Conservation (phyloP, 1,284 basidiomycete species). For the Rhodotorula sp. region DNA sequence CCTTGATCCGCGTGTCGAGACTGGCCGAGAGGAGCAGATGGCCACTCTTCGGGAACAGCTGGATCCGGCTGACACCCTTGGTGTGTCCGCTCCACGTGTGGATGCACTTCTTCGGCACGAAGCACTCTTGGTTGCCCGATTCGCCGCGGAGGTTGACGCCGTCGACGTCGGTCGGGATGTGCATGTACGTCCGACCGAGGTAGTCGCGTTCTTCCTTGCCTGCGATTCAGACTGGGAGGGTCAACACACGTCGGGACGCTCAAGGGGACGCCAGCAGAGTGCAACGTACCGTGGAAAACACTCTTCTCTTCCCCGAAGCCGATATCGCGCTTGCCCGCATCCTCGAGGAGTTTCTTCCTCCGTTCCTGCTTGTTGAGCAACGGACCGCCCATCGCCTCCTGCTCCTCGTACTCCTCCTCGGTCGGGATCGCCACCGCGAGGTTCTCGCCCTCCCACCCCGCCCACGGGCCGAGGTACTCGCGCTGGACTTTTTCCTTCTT, state of each 20-base stretch:
- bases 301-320: slow-evolving; percentile 81
- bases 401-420: slow-evolving; percentile 62
- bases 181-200: slow-evolving; percentile 97
- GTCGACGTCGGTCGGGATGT: slow-evolving; percentile 63
- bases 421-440: slow-evolving; percentile 47
- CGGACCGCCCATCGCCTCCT: slow-evolving; percentile 62
- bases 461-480: slow-evolving; percentile 95
- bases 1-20: slow-evolving; percentile 99
- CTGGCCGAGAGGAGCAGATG: slow-evolving; percentile 90
- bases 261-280: background rate
- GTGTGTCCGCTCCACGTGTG: slow-evolving; percentile 99
- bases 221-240: slow-evolving; percentile 20
- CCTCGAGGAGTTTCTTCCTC: slow-evolving; percentile 54
- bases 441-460: slow-evolving; percentile 77
- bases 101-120: slow-evolving; percentile 89
- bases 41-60: slow-evolving; percentile 86
- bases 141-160: slow-evolving; percentile 52
- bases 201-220: slow-evolving; percentile 94
- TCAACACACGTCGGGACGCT: background rate
- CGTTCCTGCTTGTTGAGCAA: slow-evolving; percentile 57
- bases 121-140: slow-evolving; percentile 61
- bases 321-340: slow-evolving; percentile 75
- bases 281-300: slow-evolving; percentile 73
- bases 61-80: slow-evolving; percentile 89
- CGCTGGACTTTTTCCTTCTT: slow-evolving; percentile 37